Evolutionary conservation across 1,139 yeast species (phyloP), one percentile per base, ranked within the genome.

Genomic region (Chernovozyma sophiae-reginae): DNA sequence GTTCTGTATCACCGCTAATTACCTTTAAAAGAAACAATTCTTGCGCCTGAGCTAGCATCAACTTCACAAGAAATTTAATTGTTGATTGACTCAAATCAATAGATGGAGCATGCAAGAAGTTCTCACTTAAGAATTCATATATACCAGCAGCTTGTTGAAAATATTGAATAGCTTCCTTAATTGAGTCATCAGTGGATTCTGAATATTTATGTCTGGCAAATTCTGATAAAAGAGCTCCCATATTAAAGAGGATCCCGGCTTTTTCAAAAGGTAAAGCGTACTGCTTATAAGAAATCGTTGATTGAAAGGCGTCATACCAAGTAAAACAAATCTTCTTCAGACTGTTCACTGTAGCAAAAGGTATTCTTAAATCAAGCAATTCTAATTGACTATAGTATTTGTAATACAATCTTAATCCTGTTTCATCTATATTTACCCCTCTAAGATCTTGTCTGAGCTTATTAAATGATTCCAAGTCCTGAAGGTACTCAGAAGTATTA

Each of bases 61-160:
- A 58, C 45, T 73, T 74, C 13, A 72, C 59, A 39, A 90, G 68
- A 34, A 86, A 83, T 35, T 71, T 72, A 15, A 86, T 78, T 1
- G 89, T 80, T 24, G 81, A 77, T 35, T 83, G 85, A 40, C 76
- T 70, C 40, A 90, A 63, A 56, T 92, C 98, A 3, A 74, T 68
- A 5, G 92, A 79, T 0, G 97, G 97, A 0, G 97, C 95, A 62
- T 90, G 95, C 32, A 90, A 63, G 55, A 92, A 92, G 59, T 85
- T 86, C 48, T 86, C 92, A 34, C 82, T 72, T 25, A 90, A 68
- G 48, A 78, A 86, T 44, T 75, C 73, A 50, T 75, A 83, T 16
- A 89, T 72, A 1, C 96, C 95, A 1, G 95, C 84, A 2, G 96
- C 81, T 43, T 81, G 83, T 46, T 87, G 87, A 48, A 84, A 76